Percentiles rank a stretch among this genome's conserved stretches.
These are phyloP conservation scores for Tolypocladium amazonense DNA, from an alignment of 2,329 filamentous ascomycete genomes.

Conservation along the genomic window DNA sequence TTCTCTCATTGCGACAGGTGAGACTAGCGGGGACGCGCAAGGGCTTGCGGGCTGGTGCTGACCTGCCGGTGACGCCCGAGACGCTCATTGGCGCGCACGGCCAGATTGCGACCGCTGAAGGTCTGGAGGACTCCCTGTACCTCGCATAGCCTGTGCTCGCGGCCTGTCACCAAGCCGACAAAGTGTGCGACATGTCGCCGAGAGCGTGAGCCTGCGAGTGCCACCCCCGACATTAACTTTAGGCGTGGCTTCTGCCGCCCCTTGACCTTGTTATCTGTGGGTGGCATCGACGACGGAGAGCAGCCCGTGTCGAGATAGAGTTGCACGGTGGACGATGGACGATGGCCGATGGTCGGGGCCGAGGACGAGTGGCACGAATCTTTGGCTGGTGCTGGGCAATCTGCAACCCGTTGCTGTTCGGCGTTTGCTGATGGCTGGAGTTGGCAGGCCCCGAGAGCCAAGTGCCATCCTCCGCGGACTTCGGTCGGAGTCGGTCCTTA, in stretches of 20 bases:
- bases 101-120: neutral
- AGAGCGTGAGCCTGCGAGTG: neutral
- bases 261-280: neutral
- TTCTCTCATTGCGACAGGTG: neutral
- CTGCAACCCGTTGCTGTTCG: too few relatives aligned
- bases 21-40: neutral
- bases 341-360: neutral
- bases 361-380: neutral
- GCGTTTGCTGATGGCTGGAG: neutral
- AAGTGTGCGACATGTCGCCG: neutral
- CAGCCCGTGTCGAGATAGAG: neutral
- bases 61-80: neutral
- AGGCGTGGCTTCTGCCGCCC: neutral
- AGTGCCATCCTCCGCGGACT: neutral
- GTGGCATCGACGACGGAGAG: neutral
- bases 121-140: neutral
- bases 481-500: slow-evolving; percentile 14
- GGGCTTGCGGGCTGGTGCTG: neutral
- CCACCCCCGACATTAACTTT: neutral
- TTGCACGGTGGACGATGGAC: neutral
- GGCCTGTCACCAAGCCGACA: neutral
- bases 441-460: neutral
- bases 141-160: neutral
- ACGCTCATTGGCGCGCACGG: neutral
- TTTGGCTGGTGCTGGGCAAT: neutral